Base-by-base conservation (phyloP, 2,329 filamentous ascomycete species). In the Sporothrix sp. region DNA sequence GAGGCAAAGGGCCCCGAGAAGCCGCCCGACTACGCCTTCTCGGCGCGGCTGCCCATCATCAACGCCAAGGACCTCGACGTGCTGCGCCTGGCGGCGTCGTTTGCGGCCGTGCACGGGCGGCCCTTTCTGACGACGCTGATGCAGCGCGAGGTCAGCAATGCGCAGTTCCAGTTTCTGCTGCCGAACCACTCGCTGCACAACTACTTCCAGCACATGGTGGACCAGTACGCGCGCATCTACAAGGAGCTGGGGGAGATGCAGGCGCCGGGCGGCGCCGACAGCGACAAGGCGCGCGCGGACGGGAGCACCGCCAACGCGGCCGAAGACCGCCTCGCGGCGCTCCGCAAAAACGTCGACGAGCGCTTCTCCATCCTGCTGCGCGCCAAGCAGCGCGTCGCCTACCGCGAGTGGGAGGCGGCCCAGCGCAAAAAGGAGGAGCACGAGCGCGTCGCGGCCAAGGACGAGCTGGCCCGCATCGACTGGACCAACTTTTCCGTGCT, bases 401-500 rank as follows among this genome's bases (percentile, higher is more conserved):
- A 90, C 75, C 76, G 84, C 57, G 89, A 87, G 65, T 86, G 81
- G 62, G 85, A 93, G 61, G 87, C 93, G 58, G 72, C 82, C 50
- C 87, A 96, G 69, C 91, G 90, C 65, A 87, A 90, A 72, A 89
- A 90, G 63, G 89, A 95, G 61, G 88, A 94, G 61, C 82, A 90
- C 56, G 85, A 84, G 42, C 85, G 84, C 36, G 86, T 94, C 62
- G 81, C 88, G 61, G 87, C 95, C 65, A 82, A 83, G 61, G 70
- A 75, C 20, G 73, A 80, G 49, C 82, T 93, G 66, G 85, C 85
- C 1, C 85, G 93, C 60, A 93, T 98, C 56, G 93, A 98, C 66
- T 98, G 93, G 93, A 87, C 95, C 62, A 91, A 97, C 64, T 98
- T 98, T 60, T 84, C 91, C 30, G 85, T 98, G 18, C 89, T 96